Base-by-base conservation (phyloP, 139 green algal species). In the Coccomyxa sp. region DNA sequence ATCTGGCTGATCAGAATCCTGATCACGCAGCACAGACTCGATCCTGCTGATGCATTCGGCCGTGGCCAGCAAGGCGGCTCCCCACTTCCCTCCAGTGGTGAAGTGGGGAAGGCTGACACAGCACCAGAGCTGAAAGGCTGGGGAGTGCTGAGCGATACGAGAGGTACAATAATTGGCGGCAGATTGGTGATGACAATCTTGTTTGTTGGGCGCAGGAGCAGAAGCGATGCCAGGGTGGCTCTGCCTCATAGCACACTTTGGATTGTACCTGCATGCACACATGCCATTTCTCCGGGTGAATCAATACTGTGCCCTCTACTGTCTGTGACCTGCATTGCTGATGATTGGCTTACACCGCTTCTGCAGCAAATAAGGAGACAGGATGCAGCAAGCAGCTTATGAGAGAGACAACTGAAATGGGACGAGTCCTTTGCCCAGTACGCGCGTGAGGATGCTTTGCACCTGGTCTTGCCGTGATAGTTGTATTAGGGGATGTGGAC, bases 201-300 rank as follows among this genome's bases (percentile, higher is more conserved):
- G 50, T 7, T n/a, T 64, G 5, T 64, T 38, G 1, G 38, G 38
- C 0, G 71, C 38, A 6, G 71, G 71, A 9, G 71, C 38, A 34
- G 58, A 7, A 2, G 16, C 18, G 12, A 76, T 33, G 1, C 27
- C 69, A 29, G 33, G 38, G 39, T 76, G 55, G 38, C 10, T 36
- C 71, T 58, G 22, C 71, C 34, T 16, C 7, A 36, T 37, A 24
- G 71, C 58, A 38, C 71, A 76, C 24, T 55, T 27, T 18, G 14
- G 35, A 27, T 34, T 55, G 71, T 76, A 76, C 71, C 71, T 76
- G 71, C 71, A 18, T 18, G 14, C 69, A 74, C 29, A 24, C 35
- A 8, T 50, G 34, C 22, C 29, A 34, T 18, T 12, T 50, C 22
- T 14, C 4, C 33, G 44, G 29, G 33, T 14, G 24, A 41, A 18